These are phyloP conservation scores for Acacia concinna DNA, from an alignment of 331 rosid genomes.

Conservation along the genomic window DNA sequence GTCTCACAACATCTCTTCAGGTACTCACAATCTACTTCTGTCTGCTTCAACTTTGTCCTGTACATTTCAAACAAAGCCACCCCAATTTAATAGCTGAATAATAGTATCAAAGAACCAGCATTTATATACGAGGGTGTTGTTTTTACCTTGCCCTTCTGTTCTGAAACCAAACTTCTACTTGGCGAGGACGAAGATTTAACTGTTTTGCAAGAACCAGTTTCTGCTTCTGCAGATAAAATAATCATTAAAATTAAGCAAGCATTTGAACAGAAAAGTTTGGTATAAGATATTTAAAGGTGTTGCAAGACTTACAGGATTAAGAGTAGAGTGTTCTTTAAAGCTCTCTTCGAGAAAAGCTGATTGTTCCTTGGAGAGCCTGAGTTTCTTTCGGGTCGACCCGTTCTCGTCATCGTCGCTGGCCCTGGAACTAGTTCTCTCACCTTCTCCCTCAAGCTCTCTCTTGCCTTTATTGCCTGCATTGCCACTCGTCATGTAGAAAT, in stretches of 20 bases:
- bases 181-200: conserved; percentile 74
- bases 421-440: conserved; percentile 54
- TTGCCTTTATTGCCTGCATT: conserved; percentile 38
- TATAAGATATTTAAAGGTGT: fast-evolving
- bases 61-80: background rate
- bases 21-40: conserved; percentile 96
- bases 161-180: conserved; percentile 83
- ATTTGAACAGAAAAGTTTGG: background rate
- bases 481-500: conserved; percentile 46
- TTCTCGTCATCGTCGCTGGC: conserved; percentile 87
- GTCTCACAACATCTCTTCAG: conserved; percentile 90
- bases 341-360: conserved; percentile 77
- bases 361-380: conserved; percentile 67
- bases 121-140: background rate
- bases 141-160: conserved; percentile 77
- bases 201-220: conserved; percentile 64
- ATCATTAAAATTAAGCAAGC: background rate
- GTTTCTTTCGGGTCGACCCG: conserved; percentile 72
- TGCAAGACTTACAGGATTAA: conserved; percentile 57
- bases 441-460: conserved; percentile 55
- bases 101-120: background rate
- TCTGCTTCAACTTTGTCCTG: conserved; percentile 97
- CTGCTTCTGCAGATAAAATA: conserved; percentile 50
- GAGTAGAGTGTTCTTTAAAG: conserved; percentile 71
- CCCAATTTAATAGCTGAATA: background rate